A percentile compares a stretch with the other conserved stretches of the same genome.
Conservation (phyloP, 768 basidiomycete species). For the Naganishia kalamii region DNA sequence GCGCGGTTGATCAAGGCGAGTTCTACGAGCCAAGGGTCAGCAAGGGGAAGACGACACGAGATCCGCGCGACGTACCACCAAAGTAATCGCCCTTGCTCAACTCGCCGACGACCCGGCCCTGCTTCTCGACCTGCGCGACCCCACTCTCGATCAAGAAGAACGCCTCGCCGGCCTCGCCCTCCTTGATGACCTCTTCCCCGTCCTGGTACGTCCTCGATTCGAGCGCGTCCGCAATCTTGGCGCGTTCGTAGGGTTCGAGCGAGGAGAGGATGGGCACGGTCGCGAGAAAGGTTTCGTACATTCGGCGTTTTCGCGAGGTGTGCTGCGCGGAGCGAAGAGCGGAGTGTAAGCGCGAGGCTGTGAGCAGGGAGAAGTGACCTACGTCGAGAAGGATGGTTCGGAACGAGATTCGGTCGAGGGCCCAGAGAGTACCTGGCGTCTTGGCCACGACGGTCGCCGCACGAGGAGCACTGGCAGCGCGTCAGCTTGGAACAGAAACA, state of each 20-base stretch:
- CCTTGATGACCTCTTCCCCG: conserved; percentile 77
- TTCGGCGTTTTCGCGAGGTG: conserved; percentile 79
- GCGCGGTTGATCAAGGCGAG: conserved; percentile 79
- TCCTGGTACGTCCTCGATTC: conserved; percentile 73
- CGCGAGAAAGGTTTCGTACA: conserved; percentile 95
- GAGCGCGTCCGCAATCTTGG: conserved; percentile 95
- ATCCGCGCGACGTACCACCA: conserved; percentile 60
- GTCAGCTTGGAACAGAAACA: neutral
- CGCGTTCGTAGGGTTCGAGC: conserved; percentile 77
- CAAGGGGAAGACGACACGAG: neutral
- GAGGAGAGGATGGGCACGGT: conserved; percentile 80
- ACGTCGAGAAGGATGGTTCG: conserved; percentile 87
- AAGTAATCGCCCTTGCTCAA: conserved; percentile 93
- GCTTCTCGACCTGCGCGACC: conserved; percentile 77
- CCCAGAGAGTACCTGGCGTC: conserved; percentile 74
- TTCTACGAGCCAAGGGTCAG: conserved; percentile 53
- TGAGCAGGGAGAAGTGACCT: conserved; percentile 15
- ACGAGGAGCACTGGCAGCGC: conserved; percentile 60
- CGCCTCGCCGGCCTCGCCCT: conserved; percentile 93
- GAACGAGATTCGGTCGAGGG: conserved; percentile 94
- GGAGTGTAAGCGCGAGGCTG: neutral
- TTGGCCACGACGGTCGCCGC: conserved; percentile 87
- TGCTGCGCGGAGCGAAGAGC: conserved; percentile 46
- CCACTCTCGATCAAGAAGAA: conserved; percentile 98
- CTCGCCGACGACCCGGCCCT: conserved; percentile 56